A percentile compares a stretch with the other conserved stretches of the same genome.
Conservation (phyloP, 345 rosid species). For the Bruguiera gymnorhiza region DNA sequence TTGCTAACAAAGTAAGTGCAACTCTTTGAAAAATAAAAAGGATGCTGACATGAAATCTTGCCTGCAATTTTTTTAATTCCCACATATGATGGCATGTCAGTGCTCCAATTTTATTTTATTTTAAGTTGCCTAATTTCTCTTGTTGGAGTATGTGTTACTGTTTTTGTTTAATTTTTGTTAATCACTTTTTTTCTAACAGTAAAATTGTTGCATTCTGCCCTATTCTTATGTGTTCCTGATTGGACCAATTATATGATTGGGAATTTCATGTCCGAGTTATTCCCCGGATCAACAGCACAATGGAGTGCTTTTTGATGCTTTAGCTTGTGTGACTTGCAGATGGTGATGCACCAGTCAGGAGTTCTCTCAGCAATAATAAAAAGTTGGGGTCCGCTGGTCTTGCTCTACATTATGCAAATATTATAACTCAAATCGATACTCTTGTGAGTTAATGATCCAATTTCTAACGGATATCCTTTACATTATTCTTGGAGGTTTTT, state of each 20-base stretch:
- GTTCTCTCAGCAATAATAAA: constrained; percentile 38
- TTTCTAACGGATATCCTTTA: neutral
- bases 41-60: no score
- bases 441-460: constrained; percentile 58
- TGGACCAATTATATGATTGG: neutral
- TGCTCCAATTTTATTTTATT: no score
- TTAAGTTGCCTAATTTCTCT: no score
- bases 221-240: no score
- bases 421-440: constrained; percentile 86
- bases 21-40: no score
- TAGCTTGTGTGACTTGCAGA: constrained; percentile 47
- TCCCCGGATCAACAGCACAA: no score
- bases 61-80: no score
- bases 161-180: no score
- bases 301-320: constrained; percentile 5
- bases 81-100: no score
- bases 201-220: no score
- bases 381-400: constrained; percentile 92
- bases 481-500: neutral
- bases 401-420: constrained; percentile 96
- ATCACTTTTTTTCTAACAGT: no score
- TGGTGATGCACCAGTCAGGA: constrained; percentile 38
- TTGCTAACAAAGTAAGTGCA: neutral
- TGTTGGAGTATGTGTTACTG: no score
- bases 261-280: neutral